Evolutionary conservation across 257 asterid species (phyloP).

Genomic region (Salvia rosmarinus): DNA sequence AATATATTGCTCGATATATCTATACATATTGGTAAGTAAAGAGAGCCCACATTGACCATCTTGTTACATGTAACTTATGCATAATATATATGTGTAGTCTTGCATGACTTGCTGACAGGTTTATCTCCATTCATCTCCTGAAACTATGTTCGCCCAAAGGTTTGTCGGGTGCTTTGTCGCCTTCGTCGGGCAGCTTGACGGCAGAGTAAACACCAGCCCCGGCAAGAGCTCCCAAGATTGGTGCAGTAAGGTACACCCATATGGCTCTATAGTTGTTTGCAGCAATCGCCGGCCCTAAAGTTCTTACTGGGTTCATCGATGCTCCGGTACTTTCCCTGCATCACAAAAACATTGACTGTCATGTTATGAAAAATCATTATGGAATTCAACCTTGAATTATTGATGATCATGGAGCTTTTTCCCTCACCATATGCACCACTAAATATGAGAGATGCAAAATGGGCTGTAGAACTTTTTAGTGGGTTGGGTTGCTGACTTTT

Average conservation of each 20-base stretch:
- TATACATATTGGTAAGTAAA: not conserved
- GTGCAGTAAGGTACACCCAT: conserved; percentile 86
- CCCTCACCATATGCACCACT: conserved; percentile 15
- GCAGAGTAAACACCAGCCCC: conserved; percentile 81
- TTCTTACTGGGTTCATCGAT: conserved; percentile 93
- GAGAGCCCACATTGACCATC: not conserved
- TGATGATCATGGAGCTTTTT: not conserved
- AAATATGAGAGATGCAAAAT: not conserved
- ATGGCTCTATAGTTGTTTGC: conserved; percentile 72
- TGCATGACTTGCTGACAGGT: not conserved
- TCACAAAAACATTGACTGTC: not conserved
- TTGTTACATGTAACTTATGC: not conserved
- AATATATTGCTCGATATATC: not conserved
- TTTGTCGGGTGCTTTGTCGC: conserved; percentile 31
- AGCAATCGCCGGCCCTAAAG: conserved; percentile 83
- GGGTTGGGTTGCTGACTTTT: not conserved
- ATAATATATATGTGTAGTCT: not conserved
- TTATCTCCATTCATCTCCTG: conserved; percentile 42
- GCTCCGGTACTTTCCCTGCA: conserved; percentile 72
- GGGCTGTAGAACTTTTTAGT: not conserved
- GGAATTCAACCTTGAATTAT: not conserved
- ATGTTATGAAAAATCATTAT: not conserved
- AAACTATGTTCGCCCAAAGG: conserved; percentile 58
- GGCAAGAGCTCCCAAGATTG: conserved; percentile 70
- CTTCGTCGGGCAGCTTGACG: conserved; percentile 66